Evolutionary conservation across 2,329 filamentous ascomycete genomes (phyloP).

Genomic region (Pyrenochaeta sp.): DNA sequence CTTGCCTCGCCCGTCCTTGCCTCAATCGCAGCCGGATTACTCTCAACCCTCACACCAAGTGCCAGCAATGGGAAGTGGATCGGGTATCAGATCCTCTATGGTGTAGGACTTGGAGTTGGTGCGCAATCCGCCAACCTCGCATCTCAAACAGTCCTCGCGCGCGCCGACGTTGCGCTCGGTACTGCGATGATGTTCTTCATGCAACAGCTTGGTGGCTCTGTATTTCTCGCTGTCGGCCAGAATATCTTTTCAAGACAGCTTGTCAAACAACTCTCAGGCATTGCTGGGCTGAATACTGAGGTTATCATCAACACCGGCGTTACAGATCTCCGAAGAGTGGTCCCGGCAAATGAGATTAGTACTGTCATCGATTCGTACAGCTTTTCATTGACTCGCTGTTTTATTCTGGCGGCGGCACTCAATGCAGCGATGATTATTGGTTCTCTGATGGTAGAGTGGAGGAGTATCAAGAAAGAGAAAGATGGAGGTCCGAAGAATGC

Average conservation of each 20-base stretch:
- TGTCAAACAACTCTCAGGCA: conserved; percentile 25
- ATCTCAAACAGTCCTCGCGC: conserved; percentile 51
- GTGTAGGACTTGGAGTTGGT: conserved; percentile 53
- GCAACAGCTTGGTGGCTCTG: conserved; percentile 57
- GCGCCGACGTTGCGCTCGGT: conserved; percentile 48
- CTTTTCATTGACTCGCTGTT: conserved; percentile 63
- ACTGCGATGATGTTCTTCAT: conserved; percentile 52
- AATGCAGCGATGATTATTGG: conserved; percentile 63
- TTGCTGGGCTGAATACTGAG: conserved; percentile 29
- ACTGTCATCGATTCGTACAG: conserved; percentile 71
- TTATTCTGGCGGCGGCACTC: conserved; percentile 66
- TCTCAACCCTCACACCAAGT: conserved; percentile 50
- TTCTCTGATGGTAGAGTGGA: conserved; percentile 67
- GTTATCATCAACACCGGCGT: conserved; percentile 51
- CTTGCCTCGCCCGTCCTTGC: conserved; percentile 47
- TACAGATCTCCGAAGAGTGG: conserved; percentile 64
- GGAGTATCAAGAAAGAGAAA: conserved; percentile 56
- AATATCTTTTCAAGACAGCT: conserved; percentile 43
- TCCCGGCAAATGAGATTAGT: conserved; percentile 60
- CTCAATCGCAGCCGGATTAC: conserved; percentile 52
- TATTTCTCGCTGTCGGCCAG: conserved; percentile 57
- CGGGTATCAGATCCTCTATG: conserved; percentile 41
- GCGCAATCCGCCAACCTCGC: conserved; percentile 53
- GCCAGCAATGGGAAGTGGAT: conserved; percentile 43
- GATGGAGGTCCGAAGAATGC: background rate